Percentiles rank a stretch among this genome's conserved stretches.
These are phyloP conservation scores for Microsporum ferrugineum DNA, from an alignment of 2,329 filamentous ascomycete genomes.

Conservation along the genomic window DNA sequence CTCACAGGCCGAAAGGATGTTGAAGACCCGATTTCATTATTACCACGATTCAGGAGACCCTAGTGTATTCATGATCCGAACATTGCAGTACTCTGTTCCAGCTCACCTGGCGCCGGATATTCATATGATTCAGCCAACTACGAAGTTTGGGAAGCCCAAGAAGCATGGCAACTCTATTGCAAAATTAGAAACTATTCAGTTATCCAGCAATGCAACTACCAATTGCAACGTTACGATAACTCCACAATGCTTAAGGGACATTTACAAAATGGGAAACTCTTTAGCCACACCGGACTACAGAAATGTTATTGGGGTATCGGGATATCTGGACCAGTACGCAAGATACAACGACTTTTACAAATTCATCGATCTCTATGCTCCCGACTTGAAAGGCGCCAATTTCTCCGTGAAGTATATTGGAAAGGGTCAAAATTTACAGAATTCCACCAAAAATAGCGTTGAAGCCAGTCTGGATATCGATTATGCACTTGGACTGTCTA, in stretches of 20 bases:
- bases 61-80: conserved; percentile 47
- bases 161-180: conserved; percentile 30
- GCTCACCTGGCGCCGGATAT: conserved; percentile 43
- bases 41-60: conserved; percentile 35
- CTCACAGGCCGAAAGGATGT: conserved; percentile 9
- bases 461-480: conserved; percentile 57
- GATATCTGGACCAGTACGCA: conserved; percentile 42
- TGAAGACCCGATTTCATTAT: conserved; percentile 9
- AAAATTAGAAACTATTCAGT: conserved; percentile 12
- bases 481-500: conserved; percentile 46
- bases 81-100: conserved; percentile 52
- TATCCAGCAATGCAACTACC: conserved; percentile 10
- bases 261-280: conserved; percentile 40
- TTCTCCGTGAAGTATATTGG: conserved; percentile 50
- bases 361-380: conserved; percentile 46
- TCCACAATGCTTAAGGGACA: conserved; percentile 38
- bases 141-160: conserved; percentile 45
- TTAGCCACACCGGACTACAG: conserved; percentile 25
- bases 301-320: conserved; percentile 37
- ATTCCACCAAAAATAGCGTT: conserved; percentile 30
- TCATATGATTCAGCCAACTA: conserved; percentile 55
- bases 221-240: conserved; percentile 35
- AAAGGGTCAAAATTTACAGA: conserved; percentile 42
- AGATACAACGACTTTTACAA: conserved; percentile 44
- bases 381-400: conserved; percentile 40